Percentiles rank a stretch among this genome's conserved stretches.
phyloP scores from a whole-genome alignment of 2,329 filamentous ascomycete species.

The Aspergillus fijiensis region DNA sequence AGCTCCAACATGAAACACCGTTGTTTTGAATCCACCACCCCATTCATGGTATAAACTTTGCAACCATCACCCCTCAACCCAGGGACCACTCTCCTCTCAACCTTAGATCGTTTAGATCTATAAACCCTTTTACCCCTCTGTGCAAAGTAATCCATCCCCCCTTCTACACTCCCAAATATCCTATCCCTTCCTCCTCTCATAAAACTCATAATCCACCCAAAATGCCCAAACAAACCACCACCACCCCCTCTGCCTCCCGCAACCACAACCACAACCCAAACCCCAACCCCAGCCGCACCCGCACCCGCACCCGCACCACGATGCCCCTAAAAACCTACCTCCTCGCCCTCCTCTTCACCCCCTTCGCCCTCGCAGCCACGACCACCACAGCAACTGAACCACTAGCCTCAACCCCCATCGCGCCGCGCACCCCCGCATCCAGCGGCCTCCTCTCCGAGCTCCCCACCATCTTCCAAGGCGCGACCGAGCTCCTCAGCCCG shows the following conservation, averaged over 20 bases:
- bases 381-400: slow-evolving; percentile 10
- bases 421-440: slow-evolving; percentile 19
- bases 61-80: too few species aligned
- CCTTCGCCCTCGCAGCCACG: slow-evolving; percentile 16
- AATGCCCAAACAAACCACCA: neutral
- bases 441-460: slow-evolving; percentile 27
- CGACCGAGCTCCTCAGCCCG: slow-evolving; percentile 28
- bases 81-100: too few species aligned
- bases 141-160: neutral
- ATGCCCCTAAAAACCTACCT: slow-evolving; percentile 26
- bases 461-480: slow-evolving; percentile 25
- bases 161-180: neutral
- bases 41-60: too few species aligned
- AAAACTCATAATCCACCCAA: neutral
- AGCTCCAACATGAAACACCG: neutral
- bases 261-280: neutral
- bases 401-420: slow-evolving; percentile 17
- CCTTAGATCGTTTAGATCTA: too few species aligned
- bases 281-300: neutral
- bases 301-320: neutral
- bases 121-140: neutral
- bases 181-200: neutral
- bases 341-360: slow-evolving; percentile 11
- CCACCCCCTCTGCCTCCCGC: neutral
- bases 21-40: too few species aligned